A percentile compares a stretch with the other conserved stretches of the same genome.
Conservation (phyloP, 2,329 filamentous ascomycete genomes). For the Cordyceps javanica region DNA sequence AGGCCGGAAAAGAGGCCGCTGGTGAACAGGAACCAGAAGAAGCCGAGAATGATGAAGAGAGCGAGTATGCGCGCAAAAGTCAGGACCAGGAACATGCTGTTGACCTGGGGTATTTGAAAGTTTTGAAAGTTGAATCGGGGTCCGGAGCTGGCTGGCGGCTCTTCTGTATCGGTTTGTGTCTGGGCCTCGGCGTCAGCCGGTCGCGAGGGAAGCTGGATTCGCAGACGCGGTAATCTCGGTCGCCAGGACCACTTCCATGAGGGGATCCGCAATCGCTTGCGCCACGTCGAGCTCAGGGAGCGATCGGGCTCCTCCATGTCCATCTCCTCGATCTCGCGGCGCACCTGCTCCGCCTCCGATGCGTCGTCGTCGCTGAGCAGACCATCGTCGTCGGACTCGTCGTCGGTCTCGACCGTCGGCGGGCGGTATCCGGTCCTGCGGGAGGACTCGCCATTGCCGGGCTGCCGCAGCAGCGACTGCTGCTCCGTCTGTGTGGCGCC, state of each 20-base stretch:
- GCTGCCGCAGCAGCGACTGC: slow-evolving; percentile 64
- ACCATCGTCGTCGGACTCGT: slow-evolving; percentile 46
- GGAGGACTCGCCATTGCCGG: slow-evolving; percentile 35
- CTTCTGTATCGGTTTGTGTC: not conserved
- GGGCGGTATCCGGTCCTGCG: slow-evolving; percentile 61
- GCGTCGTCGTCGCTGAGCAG: slow-evolving; percentile 44
- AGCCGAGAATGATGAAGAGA: slow-evolving; percentile 64
- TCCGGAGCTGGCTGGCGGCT: not conserved
- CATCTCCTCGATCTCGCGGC: slow-evolving; percentile 82
- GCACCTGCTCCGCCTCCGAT: slow-evolving; percentile 59
- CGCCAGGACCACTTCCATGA: slow-evolving; percentile 53
- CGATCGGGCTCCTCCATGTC: slow-evolving; percentile 66
- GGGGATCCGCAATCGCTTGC: slow-evolving; percentile 49
- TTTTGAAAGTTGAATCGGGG: not conserved
- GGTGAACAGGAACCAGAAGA: slow-evolving; percentile 80
- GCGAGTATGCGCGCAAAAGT: slow-evolving; percentile 69
- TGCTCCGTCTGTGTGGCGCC: slow-evolving; percentile 67
- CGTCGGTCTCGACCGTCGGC: slow-evolving; percentile 74
- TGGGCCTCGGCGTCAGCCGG: slow-evolving; percentile 16
- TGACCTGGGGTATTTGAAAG: slow-evolving; percentile 30
- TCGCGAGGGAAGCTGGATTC: slow-evolving; percentile 41
- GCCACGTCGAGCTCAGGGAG: slow-evolving; percentile 41
- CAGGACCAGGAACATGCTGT: slow-evolving; percentile 44
- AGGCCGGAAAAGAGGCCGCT: slow-evolving; percentile 73
- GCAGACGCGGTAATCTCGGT: slow-evolving; percentile 45